A percentile compares a stretch with the other conserved stretches of the same genome.
These are phyloP conservation scores for Phoenix dactylifera DNA, from an alignment of 176 grass and related monocot genomes.

Conservation along the genomic window DNA sequence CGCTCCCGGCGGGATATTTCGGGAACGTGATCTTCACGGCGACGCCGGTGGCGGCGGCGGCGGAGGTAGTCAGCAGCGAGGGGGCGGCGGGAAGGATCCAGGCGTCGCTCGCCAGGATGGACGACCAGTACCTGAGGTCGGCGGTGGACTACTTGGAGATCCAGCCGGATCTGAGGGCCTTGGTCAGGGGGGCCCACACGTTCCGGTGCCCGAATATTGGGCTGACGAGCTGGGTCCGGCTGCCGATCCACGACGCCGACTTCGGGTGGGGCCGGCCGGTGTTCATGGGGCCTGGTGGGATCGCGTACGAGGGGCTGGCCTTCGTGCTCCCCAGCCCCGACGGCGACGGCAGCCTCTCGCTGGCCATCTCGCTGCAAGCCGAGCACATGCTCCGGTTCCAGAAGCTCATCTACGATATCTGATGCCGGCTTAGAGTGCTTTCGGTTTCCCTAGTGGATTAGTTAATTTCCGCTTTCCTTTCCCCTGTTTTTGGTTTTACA, in stretches of 20 bases:
- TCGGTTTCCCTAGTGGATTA: no score
- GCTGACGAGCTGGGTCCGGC: constrained; percentile 56
- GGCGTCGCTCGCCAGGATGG: background rate
- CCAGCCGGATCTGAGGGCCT: background rate
- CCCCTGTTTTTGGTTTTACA: no score
- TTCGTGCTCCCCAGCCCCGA: constrained; percentile 64
- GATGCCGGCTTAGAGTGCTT: no score
- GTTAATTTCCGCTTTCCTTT: no score
- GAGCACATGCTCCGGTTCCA: constrained; percentile 85
- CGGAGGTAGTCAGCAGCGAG: background rate
- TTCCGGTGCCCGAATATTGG: constrained; percentile 39
- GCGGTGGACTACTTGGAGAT: constrained; percentile 4
- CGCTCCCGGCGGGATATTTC: background rate
- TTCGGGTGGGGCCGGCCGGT: constrained; percentile 62
- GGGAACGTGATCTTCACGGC: constrained; percentile 8
- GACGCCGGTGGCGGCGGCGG: background rate
- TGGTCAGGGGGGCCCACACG: no score
- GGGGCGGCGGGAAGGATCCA: background rate
- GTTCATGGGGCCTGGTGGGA: constrained; percentile 85
- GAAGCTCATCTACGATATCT: constrained; percentile 47
- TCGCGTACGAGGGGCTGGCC: constrained; percentile 68
- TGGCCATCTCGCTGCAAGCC: constrained; percentile 69
- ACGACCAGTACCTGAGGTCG: background rate
- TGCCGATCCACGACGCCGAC: constrained; percentile 65
- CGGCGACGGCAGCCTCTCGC: constrained; percentile 52